Evolutionary conservation across 345 rosid genomes (phyloP).

Genomic region (Boechera retrofracta): DNA sequence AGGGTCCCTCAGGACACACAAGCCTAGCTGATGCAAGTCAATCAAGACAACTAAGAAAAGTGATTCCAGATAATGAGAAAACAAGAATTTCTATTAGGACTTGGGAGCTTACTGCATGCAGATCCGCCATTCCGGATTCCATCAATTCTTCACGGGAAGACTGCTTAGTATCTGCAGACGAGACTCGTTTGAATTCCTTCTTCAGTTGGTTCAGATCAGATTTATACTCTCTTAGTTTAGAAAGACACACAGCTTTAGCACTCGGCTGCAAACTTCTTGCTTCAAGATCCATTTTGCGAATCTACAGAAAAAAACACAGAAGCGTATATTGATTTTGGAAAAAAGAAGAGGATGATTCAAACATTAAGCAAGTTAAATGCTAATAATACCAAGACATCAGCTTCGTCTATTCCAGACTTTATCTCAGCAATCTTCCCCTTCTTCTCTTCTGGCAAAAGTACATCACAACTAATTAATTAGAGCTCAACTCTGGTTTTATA

Average conservation of each 20-base stretch:
- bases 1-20: background rate
- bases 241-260: slow-evolving; percentile 78
- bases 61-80: background rate
- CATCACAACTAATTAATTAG: slow-evolving; percentile 8
- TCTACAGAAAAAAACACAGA: slow-evolving; percentile 44
- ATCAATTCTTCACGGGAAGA: slow-evolving; percentile 67
- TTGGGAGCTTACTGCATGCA: slow-evolving; percentile 49
- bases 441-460: slow-evolving; percentile 61
- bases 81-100: background rate
- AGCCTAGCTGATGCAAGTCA: background rate
- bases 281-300: slow-evolving; percentile 91
- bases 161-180: slow-evolving; percentile 56
- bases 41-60: background rate
- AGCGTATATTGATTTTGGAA: background rate
- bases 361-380: background rate
- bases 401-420: slow-evolving; percentile 78
- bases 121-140: slow-evolving; percentile 67
- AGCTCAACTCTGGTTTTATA: background rate
- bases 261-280: slow-evolving; percentile 86
- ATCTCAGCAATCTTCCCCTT: slow-evolving; percentile 60
- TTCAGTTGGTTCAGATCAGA: slow-evolving; percentile 81
- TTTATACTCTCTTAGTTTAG: slow-evolving; percentile 88
- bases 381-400: slow-evolving; percentile 72
- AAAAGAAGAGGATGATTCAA: background rate
- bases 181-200: slow-evolving; percentile 71